Base-by-base conservation (phyloP, 495 filamentous ascomycete genomes). In the Amniculicola lignicola region DNA sequence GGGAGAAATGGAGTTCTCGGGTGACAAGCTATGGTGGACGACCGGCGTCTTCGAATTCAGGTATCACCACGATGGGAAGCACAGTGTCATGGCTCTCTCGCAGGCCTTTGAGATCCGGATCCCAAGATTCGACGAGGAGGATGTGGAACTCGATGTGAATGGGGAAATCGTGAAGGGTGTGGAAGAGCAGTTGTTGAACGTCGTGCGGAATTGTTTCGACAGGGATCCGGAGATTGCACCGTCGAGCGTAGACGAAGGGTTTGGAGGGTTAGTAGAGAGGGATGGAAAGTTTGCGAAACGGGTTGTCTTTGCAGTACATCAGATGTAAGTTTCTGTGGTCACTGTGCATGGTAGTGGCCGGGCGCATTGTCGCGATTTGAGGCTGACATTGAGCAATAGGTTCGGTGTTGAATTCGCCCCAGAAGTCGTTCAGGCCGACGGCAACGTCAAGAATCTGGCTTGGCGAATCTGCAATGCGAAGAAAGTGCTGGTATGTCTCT, bases 381-480 rank as follows among this genome's bases (percentile, higher is more conserved):
- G 4, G 18, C n/a, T 21, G 22, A 16, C 23, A 11, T n/a, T 14
- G 2, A 4, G n/a, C 9, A 14, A 12, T 36, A 66, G 81, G 79
- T 98, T 98, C 67, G 94, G 93, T 48, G 85, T 98, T 54, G 94
- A 98, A 69, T 86, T 98, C 57, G 89, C 94, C 5, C 86, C 90
- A 2, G 88, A 88, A 43, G 94, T 98, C 11, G 93, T 98, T 36
- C 83, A 85, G 51, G 89, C 90, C 1, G 93, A 98, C 76, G 92
- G 94, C 4, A 93, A 84, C 62, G 89, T 97, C 23, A 81, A 76
- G 65, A 95, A 95, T 65, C 75, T 98, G 37, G 88, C 91, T 22
- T 97, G 93, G 94, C 81, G 93, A 62, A 88, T 98, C 54, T 94
- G 87, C 68, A 93, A 91, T 68, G 94, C 91, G 22, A 95, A 95